Evolutionary conservation across 768 basidiomycete species (phyloP), one percentile per base, ranked within the genome.

Genomic region (Auricularia heimuer): DNA sequence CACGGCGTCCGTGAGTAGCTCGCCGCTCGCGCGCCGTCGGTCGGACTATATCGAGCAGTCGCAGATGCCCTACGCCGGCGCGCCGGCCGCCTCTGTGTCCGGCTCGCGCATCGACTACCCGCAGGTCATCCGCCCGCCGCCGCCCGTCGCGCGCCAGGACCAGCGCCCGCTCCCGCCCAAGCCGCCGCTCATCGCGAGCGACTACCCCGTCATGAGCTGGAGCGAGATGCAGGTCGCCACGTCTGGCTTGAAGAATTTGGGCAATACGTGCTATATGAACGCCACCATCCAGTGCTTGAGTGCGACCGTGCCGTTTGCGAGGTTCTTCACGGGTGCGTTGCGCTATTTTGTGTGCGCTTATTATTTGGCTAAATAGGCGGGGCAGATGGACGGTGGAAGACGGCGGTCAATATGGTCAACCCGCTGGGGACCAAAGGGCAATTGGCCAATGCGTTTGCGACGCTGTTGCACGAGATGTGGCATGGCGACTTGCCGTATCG

Each of bases 191-290:
- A 89, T 91, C 67, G 75, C 76, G 35, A 86, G 84, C n/a, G 85
- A 88, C 58, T 94, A 90, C 72, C 89, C 90, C 3, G 86, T 93
- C 24, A 80, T 80, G 4, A 95, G 90, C 74, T 98, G 94, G 94
- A 75, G 81, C 14, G 91, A 94, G 72, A 79, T 85, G 47, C 83
- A 88, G 67, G 85, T 94, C 63, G 89, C 88, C 29, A 86, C 85
- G 21, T 85, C 87, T 0, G 96, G 96, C 3, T 74, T 99, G 72
- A 95, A 95, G 83, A 99, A 99, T 73, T 72, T 98, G 66, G 88
- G 90, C 18, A 98, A 98, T 74, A 99, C 97, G 7, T 99, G 97
- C 74, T 99, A 98, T 73, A 98, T 98, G 94, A 98, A 98, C 74
- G 92, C 97, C 36, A 94, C 94, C 4, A 85, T 99, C 16, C 97